These are phyloP conservation scores for Huntiella abstrusa DNA, from an alignment of 2,329 filamentous ascomycete genomes.

Conservation along the genomic window DNA sequence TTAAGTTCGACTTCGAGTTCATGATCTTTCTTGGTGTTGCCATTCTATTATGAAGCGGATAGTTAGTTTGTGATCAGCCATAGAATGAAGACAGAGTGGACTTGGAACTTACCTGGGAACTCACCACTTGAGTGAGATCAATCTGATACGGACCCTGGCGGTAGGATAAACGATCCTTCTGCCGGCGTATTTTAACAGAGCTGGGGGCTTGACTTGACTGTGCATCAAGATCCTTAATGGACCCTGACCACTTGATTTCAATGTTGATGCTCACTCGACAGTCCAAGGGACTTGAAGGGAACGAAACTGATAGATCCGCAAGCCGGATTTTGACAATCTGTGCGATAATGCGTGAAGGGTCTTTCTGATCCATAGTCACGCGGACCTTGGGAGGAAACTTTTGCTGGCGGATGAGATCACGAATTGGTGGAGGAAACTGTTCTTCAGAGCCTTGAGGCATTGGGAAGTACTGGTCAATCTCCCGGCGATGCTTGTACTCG, in stretches of 20 bases:
- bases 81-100: not conserved
- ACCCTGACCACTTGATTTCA: constrained; percentile 70
- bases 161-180: constrained; percentile 86
- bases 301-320: constrained; percentile 70
- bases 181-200: constrained; percentile 27
- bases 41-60: not conserved
- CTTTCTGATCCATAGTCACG: constrained; percentile 56
- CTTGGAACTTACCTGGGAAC: constrained; percentile 20
- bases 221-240: constrained; percentile 36
- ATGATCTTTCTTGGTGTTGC: constrained; percentile 41
- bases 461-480: constrained; percentile 70
- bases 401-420: constrained; percentile 3
- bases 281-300: constrained; percentile 61
- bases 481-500: constrained; percentile 62
- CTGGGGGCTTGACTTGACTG: constrained; percentile 16
- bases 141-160: constrained; percentile 73
- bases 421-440: not conserved
- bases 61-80: not conserved
- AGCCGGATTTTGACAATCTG: constrained; percentile 88
- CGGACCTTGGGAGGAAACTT: constrained; percentile 42
- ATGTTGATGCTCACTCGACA: constrained; percentile 89
- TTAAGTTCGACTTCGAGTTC: constrained; percentile 66
- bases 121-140: constrained; percentile 79
- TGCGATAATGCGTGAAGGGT: constrained; percentile 39
- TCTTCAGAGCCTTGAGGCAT: constrained; percentile 41